Base-by-base conservation (phyloP, 1,284 basidiomycete species). In the Cutaneotrichosporon cutaneum region DNA sequence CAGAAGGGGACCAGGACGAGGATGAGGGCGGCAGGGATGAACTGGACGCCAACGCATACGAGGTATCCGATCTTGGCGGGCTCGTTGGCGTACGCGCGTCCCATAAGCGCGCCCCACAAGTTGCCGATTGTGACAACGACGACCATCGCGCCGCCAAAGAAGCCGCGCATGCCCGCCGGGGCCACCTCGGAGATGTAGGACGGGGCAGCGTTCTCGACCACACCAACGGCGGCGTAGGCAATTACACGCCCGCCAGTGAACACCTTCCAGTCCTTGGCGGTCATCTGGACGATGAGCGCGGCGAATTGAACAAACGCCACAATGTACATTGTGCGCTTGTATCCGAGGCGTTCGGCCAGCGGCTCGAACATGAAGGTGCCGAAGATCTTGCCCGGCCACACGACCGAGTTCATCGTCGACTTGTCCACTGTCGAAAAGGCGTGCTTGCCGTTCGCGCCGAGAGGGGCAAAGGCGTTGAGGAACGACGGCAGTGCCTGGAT, bases 401-500 rank as follows among this genome's bases (percentile, higher is more conserved):
- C 58, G 14, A 68, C 66, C 7, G 64, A 65, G 32, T 70, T 70
- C 56, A 59, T 60, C 39, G 67, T 62, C 11, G 68, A 30, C 52
- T 66, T 64, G 21, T 62, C 62, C 24, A 58, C 45, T 6, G 65
- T 64, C 11, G 61, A 35, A 32, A 68, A 59, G 18, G 33, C 55
- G 4, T 33, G 33, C 10, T 39, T 53, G 3, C 66, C 66, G 44
- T 65, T 48, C 3, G 54, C 44, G 11, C 47, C 22, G 18, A 36
- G 39, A 1, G 51, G 51, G 6, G 66, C 68, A 45, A 68, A 70
- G 3, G 36, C 18, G 30, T 33, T 47, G 13, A 70, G 60, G 57
- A 59, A 70, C 4, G 67, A 64, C 18, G 68, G 68, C 18, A 70
- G 57, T n/a, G 68, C 63, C 32, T 70, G 66, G 1, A 69, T 57